Base-by-base conservation (phyloP, 1,139 yeast genomes). In the Saccharomycopsis hybrid region DNA sequence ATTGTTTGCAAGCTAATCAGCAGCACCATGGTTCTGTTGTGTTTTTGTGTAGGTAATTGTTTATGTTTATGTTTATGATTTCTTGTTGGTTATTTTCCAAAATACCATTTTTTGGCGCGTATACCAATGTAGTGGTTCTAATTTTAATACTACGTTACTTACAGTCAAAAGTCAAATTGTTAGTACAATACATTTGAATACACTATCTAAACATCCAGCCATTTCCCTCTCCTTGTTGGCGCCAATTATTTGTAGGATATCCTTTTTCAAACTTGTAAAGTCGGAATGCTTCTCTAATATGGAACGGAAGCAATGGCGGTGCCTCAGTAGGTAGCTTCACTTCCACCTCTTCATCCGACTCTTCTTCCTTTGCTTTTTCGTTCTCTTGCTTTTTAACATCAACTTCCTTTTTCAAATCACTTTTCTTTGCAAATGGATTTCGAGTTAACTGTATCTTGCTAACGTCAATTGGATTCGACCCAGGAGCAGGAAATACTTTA, bases 261-360 rank as follows among this genome's bases (percentile, higher is more conserved):
- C 44, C 42, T 13, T 50, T 52, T 25, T 50, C 55, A 28, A 45
- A 42, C 29, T 47, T 45, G 29, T 47, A 51, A 25, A 44, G n/a
- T 13, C 55, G 35, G 29, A 46, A 52, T 9, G 55, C 55, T 32
- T 52, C 55, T 13, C 55, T 30, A 9, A 52, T 50, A 43, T 52
- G 55, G 24, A 25, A 48, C 4, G 55, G 53, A 9, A 35, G 18
- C 25, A 52, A 41, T 5, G 54, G 55, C 4, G 51, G 47, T 5
- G 29, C 40, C 7, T 45, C 25, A 11, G 43, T 25, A 8, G 39
- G 25, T 11, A 28, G 18, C 39, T 25, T 44, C 9, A 32, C 24
- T 29, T 44, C 25, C 13, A 36, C 25, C 18, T n/a, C n/a, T n/a
- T n/a, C n/a, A n/a, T n/a, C n/a, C n/a, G n/a, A n/a, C 33, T 43